These are phyloP conservation scores for Beauveria asiatica DNA, from an alignment of 2,329 filamentous ascomycete species.

Conservation along the genomic window DNA sequence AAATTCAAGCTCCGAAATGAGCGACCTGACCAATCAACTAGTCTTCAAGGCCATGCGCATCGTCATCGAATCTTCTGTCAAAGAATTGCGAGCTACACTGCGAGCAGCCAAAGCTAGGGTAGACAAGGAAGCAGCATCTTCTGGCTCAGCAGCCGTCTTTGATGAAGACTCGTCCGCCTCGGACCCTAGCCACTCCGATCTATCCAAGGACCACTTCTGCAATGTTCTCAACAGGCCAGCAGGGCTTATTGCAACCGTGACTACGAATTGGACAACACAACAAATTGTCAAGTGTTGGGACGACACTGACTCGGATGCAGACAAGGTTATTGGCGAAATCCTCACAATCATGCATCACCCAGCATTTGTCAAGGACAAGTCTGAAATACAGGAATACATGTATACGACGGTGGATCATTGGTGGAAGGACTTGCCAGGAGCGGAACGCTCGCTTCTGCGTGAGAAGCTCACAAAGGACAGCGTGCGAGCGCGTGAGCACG, in stretches of 20 bases:
- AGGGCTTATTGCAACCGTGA: constrained; percentile 21
- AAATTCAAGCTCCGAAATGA: constrained; percentile 17
- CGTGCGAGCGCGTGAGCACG: constrained; percentile 18
- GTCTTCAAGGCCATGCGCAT: constrained; percentile 79
- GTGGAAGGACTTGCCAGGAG: constrained; percentile 44
- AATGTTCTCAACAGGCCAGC: constrained; percentile 45
- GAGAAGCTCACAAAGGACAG: constrained; percentile 20
- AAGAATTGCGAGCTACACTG: constrained; percentile 66
- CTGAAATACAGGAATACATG: constrained; percentile 75
- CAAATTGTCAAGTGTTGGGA: constrained; percentile 51
- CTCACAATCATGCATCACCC: constrained; percentile 79
- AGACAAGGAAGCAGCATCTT: constrained; percentile 36
- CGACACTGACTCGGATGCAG: constrained; percentile 63
- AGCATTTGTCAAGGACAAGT: constrained; percentile 59
- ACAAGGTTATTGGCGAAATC: constrained; percentile 69
- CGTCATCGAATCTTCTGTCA: constrained; percentile 81
- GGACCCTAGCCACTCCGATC: constrained; percentile 67
- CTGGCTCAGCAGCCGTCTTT: constrained; percentile 50
- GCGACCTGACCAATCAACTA: constrained; percentile 81
- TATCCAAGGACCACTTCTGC: constrained; percentile 74
- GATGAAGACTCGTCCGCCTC: constrained; percentile 62
- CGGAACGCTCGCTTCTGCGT: constrained; percentile 17
- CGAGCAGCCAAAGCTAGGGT: constrained; percentile 31
- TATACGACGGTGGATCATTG: constrained; percentile 70
- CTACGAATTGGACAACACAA: constrained; percentile 22